phyloP scores from a whole-genome alignment of 805 yeast species.

The Kregervanrija fluxuum region DNA sequence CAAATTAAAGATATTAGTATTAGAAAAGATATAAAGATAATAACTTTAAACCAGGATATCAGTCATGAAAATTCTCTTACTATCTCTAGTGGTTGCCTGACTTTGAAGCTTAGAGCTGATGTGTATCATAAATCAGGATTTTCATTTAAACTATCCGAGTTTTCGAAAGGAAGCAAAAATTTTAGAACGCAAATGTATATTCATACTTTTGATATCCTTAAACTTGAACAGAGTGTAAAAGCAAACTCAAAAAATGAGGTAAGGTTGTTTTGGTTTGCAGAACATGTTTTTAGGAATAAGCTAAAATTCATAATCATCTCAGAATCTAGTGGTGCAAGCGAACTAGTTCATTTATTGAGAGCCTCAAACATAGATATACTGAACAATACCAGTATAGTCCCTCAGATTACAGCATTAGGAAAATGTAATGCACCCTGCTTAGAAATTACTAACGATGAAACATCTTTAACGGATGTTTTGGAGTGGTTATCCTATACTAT shows the following conservation, averaged over 20 bases:
- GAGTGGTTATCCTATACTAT: conserved; percentile 28
- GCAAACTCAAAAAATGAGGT: conserved; percentile 15
- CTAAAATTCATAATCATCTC: conserved; percentile 3
- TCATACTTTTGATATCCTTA: conserved; percentile 15
- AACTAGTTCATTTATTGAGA: background rate
- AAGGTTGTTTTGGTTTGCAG: conserved; percentile 26
- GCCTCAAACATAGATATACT: background rate
- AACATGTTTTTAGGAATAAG: conserved; percentile 11
- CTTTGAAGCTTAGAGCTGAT: conserved; percentile 25
- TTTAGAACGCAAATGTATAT: conserved; percentile 17
- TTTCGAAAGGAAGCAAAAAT: conserved; percentile 20
- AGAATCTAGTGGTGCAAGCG: background rate
- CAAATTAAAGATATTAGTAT: background rate
- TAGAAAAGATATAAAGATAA: conserved; percentile 8
- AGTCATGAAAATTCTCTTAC: conserved; percentile 28
- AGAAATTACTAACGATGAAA: conserved; percentile 13
- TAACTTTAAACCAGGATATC: conserved; percentile 14
- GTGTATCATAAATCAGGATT: conserved; percentile 29
- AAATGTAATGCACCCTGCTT: conserved; percentile 14
- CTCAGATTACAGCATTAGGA: conserved; percentile 6
- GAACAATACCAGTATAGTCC: background rate
- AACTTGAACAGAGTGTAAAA: conserved; percentile 4
- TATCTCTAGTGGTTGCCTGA: conserved; percentile 20
- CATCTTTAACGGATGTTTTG: conserved; percentile 16
- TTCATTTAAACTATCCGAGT: conserved; percentile 21